Evolutionary conservation across 176 grass and related monocot genomes (phyloP).

Genomic region (Sorghum bicolor): DNA sequence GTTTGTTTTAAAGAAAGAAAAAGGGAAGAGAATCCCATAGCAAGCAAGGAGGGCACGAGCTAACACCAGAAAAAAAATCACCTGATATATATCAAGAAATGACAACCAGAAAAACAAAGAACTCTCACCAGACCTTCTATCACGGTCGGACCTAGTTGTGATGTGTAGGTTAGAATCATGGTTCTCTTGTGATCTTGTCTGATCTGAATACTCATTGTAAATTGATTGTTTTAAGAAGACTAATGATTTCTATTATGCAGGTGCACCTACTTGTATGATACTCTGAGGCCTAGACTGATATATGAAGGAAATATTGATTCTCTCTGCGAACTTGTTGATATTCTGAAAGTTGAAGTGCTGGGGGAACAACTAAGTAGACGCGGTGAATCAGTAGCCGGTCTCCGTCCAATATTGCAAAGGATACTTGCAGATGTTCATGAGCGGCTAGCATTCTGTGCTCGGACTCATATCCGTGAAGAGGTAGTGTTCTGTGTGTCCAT

Average conservation of each 20-base stretch:
- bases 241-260: slow-evolving; percentile 41
- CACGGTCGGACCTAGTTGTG: neutral
- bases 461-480: slow-evolving; percentile 91
- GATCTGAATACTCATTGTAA: neutral
- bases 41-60: neutral
- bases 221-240: neutral
- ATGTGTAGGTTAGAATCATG: neutral
- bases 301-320: slow-evolving; percentile 91
- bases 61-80: neutral
- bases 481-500: slow-evolving; percentile 31
- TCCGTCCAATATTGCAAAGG: slow-evolving; percentile 81
- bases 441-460: slow-evolving; percentile 90
- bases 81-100: neutral
- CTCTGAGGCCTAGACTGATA: slow-evolving; percentile 88
- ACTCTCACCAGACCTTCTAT: neutral
- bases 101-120: neutral
- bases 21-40: neutral
- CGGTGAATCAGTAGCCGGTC: slow-evolving; percentile 69
- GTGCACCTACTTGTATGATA: slow-evolving; percentile 95
- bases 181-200: neutral
- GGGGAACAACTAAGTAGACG: slow-evolving; percentile 76
- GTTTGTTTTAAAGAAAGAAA: neutral
- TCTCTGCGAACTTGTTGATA: slow-evolving; percentile 91
- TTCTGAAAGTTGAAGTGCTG: slow-evolving; percentile 93
- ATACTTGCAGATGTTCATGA: slow-evolving; percentile 97